These are phyloP conservation scores for Trametes hirsuta DNA, from an alignment of 1,284 basidiomycete species.

Conservation along the genomic window DNA sequence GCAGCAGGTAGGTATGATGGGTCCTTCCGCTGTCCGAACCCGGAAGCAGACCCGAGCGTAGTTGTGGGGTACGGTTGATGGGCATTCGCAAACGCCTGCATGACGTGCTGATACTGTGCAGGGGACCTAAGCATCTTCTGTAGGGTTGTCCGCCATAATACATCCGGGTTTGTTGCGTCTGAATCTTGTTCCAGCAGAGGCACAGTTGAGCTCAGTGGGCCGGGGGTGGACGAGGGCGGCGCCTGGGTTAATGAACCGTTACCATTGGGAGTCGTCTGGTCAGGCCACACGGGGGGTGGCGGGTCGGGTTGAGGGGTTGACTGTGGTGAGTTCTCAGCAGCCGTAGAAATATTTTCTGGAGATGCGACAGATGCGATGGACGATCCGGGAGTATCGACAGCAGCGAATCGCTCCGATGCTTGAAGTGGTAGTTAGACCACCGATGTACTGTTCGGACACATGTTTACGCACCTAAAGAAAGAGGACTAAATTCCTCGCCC, in stretches of 20 bases:
- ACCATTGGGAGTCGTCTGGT: background rate
- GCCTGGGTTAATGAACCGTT: no score
- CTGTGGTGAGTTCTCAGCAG: background rate
- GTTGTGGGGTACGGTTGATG: constrained; percentile 24
- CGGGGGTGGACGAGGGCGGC: background rate
- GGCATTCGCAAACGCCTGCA: constrained; percentile 55
- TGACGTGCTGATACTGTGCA: constrained; percentile 68
- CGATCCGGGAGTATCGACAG: constrained; percentile 36
- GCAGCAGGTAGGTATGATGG: background rate
- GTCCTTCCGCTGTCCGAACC: background rate
- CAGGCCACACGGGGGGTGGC: constrained; percentile 2
- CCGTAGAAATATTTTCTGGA: constrained; percentile 1
- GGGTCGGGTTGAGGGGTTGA: background rate
- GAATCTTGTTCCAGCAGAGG: constrained; percentile 25
- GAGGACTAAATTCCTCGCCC: constrained; percentile 22
- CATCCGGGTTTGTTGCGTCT: constrained; percentile 39
- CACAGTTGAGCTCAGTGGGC: background rate
- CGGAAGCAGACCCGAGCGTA: constrained; percentile 8
- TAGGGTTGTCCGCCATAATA: constrained; percentile 62
- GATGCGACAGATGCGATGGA: constrained; percentile 23
- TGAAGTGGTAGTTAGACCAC: background rate
- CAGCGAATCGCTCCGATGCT: constrained; percentile 33
- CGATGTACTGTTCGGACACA: background rate
- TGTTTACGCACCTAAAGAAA: constrained; percentile 22
- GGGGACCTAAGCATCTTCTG: constrained; percentile 64